A percentile compares a stretch with the other conserved stretches of the same genome.
Evolutionary conservation across 805 yeast genomes (phyloP).

Genomic region (Alloascoidea africana): DNA sequence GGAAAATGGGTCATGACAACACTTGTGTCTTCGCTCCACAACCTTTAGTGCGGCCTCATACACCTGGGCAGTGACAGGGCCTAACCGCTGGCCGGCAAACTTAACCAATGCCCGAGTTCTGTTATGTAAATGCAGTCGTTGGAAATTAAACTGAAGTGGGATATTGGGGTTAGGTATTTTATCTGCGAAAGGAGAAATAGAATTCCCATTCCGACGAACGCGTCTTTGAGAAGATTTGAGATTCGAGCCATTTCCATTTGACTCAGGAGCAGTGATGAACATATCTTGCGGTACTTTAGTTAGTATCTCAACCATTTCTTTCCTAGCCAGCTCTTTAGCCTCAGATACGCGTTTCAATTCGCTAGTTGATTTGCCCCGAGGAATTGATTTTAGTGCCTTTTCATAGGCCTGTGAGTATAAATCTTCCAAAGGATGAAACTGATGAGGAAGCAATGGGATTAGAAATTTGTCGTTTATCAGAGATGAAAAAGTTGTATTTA

Average conservation of each 20-base stretch:
- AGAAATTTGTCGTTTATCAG: slow-evolving; percentile 36
- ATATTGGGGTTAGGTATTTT: slow-evolving; percentile 32
- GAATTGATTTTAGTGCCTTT: slow-evolving; percentile 9
- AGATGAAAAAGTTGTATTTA: slow-evolving; percentile 24
- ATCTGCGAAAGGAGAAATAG: slow-evolving; percentile 5
- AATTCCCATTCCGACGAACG: background rate
- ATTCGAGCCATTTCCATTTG: slow-evolving; percentile 6
- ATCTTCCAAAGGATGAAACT: slow-evolving; percentile 19
- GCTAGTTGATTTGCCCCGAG: slow-evolving; percentile 20
- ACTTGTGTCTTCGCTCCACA: slow-evolving; percentile 42
- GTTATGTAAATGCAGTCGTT: slow-evolving; percentile 49
- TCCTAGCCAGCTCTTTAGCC: slow-evolving; percentile 41
- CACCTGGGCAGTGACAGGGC: slow-evolving; percentile 48
- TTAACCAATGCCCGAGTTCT: slow-evolving; percentile 50
- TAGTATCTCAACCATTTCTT: slow-evolving; percentile 6
- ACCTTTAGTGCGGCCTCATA: slow-evolving; percentile 41
- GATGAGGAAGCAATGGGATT: slow-evolving; percentile 25
- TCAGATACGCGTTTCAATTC: slow-evolving; percentile 43
- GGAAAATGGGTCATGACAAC: slow-evolving; percentile 9
- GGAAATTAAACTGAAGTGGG: slow-evolving; percentile 45
- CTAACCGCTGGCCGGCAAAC: slow-evolving; percentile 53
- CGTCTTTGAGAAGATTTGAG: background rate
- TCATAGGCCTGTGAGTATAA: slow-evolving; percentile 10
- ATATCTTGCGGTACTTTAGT: background rate
- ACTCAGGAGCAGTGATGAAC: slow-evolving; percentile 7